Conservation (phyloP, 2,329 filamentous ascomycete genomes). For the Hymenoscyphus salicellus region DNA sequence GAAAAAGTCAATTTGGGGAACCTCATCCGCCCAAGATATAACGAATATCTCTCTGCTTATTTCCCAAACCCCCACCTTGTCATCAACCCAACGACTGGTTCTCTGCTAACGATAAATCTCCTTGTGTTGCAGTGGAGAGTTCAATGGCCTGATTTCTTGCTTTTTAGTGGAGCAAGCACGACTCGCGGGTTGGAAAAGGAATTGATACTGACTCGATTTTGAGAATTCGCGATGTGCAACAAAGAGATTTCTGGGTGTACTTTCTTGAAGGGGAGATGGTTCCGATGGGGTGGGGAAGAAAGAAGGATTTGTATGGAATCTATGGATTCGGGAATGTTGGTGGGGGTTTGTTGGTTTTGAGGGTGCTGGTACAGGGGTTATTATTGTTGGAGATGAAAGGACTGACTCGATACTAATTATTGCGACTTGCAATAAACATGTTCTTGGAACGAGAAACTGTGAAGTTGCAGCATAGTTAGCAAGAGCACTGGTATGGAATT, state of each 20-base stretch:
- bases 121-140: neutral
- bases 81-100: neutral
- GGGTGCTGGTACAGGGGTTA: neutral
- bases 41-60: neutral
- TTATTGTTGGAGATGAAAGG: neutral
- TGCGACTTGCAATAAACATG: neutral
- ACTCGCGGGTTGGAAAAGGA: neutral
- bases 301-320: neutral
- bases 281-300: neutral
- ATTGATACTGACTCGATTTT: neutral
- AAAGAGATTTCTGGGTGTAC: neutral
- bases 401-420: neutral
- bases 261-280: neutral
- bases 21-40: neutral
- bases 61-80: neutral
- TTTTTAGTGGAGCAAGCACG: neutral
- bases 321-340: neutral
- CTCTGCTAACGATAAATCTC: neutral
- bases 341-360: neutral
- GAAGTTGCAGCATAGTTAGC: neutral
- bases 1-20: neutral
- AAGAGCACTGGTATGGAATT: neutral
- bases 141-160: neutral
- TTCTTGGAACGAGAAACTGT: neutral
- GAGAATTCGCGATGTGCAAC: neutral